phyloP scores from a whole-genome alignment of 352 stramenopile species.

The Blastocystis sp. region DNA sequence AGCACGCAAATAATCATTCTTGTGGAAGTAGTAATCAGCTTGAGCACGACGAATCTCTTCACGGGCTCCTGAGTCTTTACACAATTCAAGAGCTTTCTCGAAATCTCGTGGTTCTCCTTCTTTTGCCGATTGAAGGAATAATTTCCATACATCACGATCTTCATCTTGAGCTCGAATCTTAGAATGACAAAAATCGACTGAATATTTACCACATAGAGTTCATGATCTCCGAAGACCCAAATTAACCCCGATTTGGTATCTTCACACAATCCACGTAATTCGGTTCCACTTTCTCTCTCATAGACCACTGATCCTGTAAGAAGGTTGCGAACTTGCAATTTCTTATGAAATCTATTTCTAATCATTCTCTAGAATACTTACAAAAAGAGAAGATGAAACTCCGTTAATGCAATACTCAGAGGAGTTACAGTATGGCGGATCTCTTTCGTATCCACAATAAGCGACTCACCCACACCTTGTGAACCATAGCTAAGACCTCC shows the following conservation, averaged over 20 bases:
- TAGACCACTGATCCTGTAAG: conserved; percentile 77
- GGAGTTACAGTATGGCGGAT: conserved; percentile 71
- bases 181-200: conserved; percentile 69
- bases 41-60: conserved; percentile 78
- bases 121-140: conserved; percentile 78
- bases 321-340: conserved; percentile 76
- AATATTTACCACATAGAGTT: conserved; percentile 49
- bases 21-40: conserved; percentile 80
- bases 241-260: conserved; percentile 33
- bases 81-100: conserved; percentile 77
- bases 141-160: conserved; percentile 81
- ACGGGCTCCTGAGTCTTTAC: conserved; percentile 73
- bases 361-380: conserved; percentile 69
- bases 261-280: conserved; percentile 48
- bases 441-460: conserved; percentile 69
- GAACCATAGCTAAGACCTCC: conserved; percentile 73
- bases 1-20: conserved; percentile 75
- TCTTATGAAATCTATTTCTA: conserved; percentile 21
- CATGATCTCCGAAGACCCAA: conserved; percentile 56
- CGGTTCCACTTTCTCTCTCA: conserved; percentile 74
- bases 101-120: conserved; percentile 73
- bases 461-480: conserved; percentile 15
- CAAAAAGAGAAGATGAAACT: conserved; percentile 82
- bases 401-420: conserved; percentile 77
- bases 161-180: conserved; percentile 73